Conservation (phyloP, 2,329 filamentous ascomycete genomes). For the Didymella exigua region DNA sequence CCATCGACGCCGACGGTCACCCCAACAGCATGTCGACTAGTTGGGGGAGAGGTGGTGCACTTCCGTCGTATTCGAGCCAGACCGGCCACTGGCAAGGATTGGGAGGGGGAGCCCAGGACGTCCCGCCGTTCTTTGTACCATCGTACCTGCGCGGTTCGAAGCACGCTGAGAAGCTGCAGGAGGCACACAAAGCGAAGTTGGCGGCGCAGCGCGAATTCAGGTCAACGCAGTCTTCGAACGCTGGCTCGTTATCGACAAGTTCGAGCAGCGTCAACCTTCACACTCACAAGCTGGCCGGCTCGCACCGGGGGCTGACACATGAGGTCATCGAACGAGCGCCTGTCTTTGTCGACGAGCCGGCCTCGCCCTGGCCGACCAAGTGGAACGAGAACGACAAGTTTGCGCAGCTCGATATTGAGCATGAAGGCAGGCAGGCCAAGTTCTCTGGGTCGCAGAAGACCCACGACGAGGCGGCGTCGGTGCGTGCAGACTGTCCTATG, state of each 20-base stretch:
- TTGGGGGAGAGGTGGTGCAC: slow-evolving; percentile 50
- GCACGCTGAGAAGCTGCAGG: slow-evolving; percentile 77
- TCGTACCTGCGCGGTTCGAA: slow-evolving; percentile 80
- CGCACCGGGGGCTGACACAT: slow-evolving; percentile 78
- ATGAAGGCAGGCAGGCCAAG: slow-evolving; percentile 74
- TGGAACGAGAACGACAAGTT: slow-evolving; percentile 85
- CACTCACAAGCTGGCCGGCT: slow-evolving; percentile 67
- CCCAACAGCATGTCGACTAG: slow-evolving; percentile 50
- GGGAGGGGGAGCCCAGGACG: slow-evolving; percentile 34
- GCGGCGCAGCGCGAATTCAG: slow-evolving; percentile 53
- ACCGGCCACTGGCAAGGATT: slow-evolving; percentile 47
- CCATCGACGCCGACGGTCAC: slow-evolving; percentile 58
- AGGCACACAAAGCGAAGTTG: slow-evolving; percentile 68
- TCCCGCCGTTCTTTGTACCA: slow-evolving; percentile 73
- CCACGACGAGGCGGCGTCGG: slow-evolving; percentile 76
- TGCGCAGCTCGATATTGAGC: slow-evolving; percentile 72
- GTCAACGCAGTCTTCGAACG: slow-evolving; percentile 53
- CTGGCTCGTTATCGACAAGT: slow-evolving; percentile 59
- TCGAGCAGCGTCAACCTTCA: slow-evolving; percentile 64
- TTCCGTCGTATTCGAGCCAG: slow-evolving; percentile 57
- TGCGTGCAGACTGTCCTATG: slow-evolving; percentile 85
- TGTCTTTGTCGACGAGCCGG: slow-evolving; percentile 61
- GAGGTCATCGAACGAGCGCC: slow-evolving; percentile 81
- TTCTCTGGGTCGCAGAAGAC: slow-evolving; percentile 63
- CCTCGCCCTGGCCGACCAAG: slow-evolving; percentile 76